Conservation (phyloP, 805 yeast species). For the Candida jianshihensis region DNA sequence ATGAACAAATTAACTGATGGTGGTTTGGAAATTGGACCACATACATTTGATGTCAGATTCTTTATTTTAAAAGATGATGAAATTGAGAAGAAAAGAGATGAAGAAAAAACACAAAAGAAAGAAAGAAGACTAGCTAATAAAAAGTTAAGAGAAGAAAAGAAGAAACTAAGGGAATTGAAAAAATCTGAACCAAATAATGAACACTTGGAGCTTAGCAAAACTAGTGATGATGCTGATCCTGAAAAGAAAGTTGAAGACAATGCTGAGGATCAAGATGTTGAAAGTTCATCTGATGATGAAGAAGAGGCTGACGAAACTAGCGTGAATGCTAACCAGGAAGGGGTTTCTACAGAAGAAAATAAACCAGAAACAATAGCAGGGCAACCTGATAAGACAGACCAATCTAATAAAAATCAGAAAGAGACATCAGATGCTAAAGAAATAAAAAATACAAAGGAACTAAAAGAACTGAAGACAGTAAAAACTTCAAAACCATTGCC, state of each 20-base stretch:
- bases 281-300: constrained; percentile 2
- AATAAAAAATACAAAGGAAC: not conserved
- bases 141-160: constrained; percentile 27
- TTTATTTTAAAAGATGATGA: constrained; percentile 83
- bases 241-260: constrained; percentile 3
- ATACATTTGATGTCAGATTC: constrained; percentile 64
- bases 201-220: not conserved
- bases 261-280: not conserved
- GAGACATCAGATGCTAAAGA: not conserved
- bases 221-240: not conserved
- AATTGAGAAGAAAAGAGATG: constrained; percentile 42
- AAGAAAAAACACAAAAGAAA: constrained; percentile 31
- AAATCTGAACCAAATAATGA: constrained; percentile 2
- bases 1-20: constrained; percentile 88
- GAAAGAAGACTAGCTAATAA: constrained; percentile 29
- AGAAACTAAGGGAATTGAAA: constrained; percentile 16
- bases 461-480: not conserved
- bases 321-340: constrained; percentile 8
- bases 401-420: too few species aligned
- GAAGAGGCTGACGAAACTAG: constrained; percentile 5
- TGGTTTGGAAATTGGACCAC: constrained; percentile 72
- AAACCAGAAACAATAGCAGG: constrained; percentile 2
- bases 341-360: constrained; percentile 1
- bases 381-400: constrained; percentile 1
- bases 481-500: constrained; percentile 8